Conservation (phyloP, 2,329 filamentous ascomycete species). For the Clonostachys sp. region DNA sequence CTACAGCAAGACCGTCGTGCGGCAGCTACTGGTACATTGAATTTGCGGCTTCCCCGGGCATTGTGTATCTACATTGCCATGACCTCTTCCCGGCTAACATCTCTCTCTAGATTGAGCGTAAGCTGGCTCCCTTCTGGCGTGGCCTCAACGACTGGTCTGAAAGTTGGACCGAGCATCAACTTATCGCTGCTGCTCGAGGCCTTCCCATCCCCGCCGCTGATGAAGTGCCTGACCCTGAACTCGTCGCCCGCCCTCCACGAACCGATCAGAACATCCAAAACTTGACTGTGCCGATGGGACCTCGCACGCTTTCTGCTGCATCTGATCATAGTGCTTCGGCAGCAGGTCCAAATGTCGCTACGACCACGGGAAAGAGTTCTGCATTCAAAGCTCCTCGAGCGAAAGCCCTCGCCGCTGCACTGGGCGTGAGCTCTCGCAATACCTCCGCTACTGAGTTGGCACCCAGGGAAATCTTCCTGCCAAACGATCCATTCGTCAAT, state of each 20-base stretch:
- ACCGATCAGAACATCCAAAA: slow-evolving; percentile 59
- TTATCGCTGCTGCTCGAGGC: slow-evolving; percentile 85
- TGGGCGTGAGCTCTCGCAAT: slow-evolving; percentile 70
- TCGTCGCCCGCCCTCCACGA: slow-evolving; percentile 40
- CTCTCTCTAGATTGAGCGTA: slow-evolving; percentile 77
- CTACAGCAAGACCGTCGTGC: slow-evolving; percentile 82
- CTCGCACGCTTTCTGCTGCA: slow-evolving; percentile 71
- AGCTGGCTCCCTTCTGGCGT: slow-evolving; percentile 91
- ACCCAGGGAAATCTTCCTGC: slow-evolving; percentile 74
- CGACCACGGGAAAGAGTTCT: slow-evolving; percentile 33
- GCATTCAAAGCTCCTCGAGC: slow-evolving; percentile 52
- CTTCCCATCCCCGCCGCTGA: slow-evolving; percentile 81
- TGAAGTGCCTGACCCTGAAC: slow-evolving; percentile 69
- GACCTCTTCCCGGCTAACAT: no score
- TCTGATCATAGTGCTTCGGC: slow-evolving; percentile 68
- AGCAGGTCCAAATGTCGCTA: no score
- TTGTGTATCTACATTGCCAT: neutral
- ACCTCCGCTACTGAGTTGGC: slow-evolving; percentile 66
- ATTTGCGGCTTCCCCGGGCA: neutral
- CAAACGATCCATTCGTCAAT: slow-evolving; percentile 83
- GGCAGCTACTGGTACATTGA: slow-evolving; percentile 76
- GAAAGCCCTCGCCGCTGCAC: slow-evolving; percentile 81
- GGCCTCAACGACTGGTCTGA: slow-evolving; percentile 85
- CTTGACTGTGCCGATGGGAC: slow-evolving; percentile 74
- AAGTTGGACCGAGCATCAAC: slow-evolving; percentile 89